Base-by-base conservation (phyloP, 371 early-diverging fungal species). In the Smittium mucronatum region DNA sequence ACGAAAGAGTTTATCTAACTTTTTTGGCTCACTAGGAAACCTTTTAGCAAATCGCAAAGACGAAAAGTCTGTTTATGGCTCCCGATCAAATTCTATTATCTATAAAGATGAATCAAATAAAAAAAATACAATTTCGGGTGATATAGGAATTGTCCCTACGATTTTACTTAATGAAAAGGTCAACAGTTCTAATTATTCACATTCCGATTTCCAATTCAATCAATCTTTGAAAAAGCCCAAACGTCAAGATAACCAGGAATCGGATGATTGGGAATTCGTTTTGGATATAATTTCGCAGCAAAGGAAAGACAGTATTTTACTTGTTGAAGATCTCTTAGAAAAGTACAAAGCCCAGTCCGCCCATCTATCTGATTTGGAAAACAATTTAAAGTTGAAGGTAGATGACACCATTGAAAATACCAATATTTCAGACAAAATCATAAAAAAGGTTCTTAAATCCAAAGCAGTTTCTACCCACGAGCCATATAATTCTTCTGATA, bases 401-500 rank as follows among this genome's bases (percentile, higher is more conserved):
- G 65, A 65, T n/a, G 34, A 65, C n/a, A 26, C 31, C 5, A 61
- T 28, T 33, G 63, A 26, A 61, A 33, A 33, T 61, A 11, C 16
- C 11, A 5, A 69, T 58, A n/a, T n/a, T n/a, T 5, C 61, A 36
- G 11, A 68, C 73, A 34, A 66, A 26, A 57, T 36, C 32, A n/a
- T 70, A 66, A 11, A 72, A 58, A 70, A 63, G 70, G 57, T 31
- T 36, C 26, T 35, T 68, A 11, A 35, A 35, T n/a, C 59, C 67
- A 36, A 21, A 36, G 17, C 57, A 36, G 11, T 75, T 71, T 63
- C 72, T 69, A 2, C 70, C 73, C 34, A 58, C 73, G 0, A 61
- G 67, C 60, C 77, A 76, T 67, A 68, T 76, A 57, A 73, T 73
- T 34, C 70, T 76, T 29, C 73, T 76, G 34, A 75, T 73, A 21